Conservation (phyloP, 2,329 filamentous ascomycete species). For the Talaromyces sp. region DNA sequence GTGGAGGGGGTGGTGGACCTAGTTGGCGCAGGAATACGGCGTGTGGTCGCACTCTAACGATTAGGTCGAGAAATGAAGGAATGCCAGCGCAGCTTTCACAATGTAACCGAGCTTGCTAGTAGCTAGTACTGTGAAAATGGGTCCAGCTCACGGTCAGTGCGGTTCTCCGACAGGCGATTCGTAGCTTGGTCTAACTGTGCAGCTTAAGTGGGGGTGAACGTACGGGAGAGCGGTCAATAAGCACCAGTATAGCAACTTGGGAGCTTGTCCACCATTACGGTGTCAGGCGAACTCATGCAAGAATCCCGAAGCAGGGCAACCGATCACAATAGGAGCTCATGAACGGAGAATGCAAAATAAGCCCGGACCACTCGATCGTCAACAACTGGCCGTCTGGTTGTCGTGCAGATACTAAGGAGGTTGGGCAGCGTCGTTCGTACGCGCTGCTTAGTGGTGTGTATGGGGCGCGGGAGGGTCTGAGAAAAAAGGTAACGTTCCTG, state of each 20-base stretch:
- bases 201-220: constrained; percentile 10
- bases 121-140: neutral
- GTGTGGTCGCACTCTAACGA: neutral
- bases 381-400: constrained; percentile 1
- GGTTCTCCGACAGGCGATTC: neutral
- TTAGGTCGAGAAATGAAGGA: neutral
- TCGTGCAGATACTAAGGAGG: neutral
- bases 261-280: neutral
- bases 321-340: neutral
- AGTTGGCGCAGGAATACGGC: neutral
- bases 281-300: constrained; percentile 4
- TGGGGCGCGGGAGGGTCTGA: too few species aligned
- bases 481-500: neutral
- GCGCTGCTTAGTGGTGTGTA: neutral
- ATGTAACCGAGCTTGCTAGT: neutral
- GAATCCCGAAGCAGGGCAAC: constrained; percentile 1
- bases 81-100: neutral
- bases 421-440: constrained; percentile 13
- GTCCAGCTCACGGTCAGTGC: neutral
- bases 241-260: neutral
- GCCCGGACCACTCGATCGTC: neutral
- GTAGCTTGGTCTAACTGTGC: neutral
- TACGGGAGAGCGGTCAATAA: constrained; percentile 17
- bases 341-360: neutral
- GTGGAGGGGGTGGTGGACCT: constrained; percentile 5